These are phyloP conservation scores for Trypethelium eluteriae DNA, from an alignment of 495 filamentous ascomycete genomes.

Conservation along the genomic window DNA sequence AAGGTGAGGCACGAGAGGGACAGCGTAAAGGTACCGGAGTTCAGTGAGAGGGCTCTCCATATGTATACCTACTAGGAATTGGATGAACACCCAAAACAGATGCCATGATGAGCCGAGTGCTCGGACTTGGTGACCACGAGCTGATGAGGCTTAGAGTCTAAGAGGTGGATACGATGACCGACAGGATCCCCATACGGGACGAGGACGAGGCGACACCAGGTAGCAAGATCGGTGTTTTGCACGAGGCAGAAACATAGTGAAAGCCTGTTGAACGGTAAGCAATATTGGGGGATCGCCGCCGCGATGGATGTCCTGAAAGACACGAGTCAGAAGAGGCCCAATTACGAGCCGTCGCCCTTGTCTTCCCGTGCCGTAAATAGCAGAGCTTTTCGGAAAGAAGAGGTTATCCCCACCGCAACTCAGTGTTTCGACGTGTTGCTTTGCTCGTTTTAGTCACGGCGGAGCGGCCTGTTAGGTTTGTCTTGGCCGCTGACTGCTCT, in stretches of 20 bases:
- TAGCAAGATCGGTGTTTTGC: not conserved
- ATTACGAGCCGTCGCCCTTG: not conserved
- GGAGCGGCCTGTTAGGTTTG: not conserved
- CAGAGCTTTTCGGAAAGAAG: not conserved
- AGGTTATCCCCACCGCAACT: not conserved
- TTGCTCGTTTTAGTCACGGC: not conserved
- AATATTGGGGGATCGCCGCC: not conserved
- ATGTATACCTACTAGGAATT: not conserved
- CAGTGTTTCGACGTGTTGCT: not conserved
- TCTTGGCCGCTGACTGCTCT: not conserved
- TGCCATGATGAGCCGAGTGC: not conserved
- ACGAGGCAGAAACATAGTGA: not conserved
- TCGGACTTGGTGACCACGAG: not conserved
- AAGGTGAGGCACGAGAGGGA: not conserved
- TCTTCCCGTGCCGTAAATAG: not conserved
- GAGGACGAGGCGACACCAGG: not conserved
- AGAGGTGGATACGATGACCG: constrained; percentile 9
- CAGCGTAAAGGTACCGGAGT: not conserved
- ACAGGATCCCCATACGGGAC: constrained; percentile 9
- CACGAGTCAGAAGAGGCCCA: constrained; percentile 2
- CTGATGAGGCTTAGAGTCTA: constrained; percentile 10
- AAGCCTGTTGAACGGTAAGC: not conserved
- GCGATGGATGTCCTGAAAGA: not conserved
- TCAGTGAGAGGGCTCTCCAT: not conserved
- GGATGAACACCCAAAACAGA: not conserved